Evolutionary conservation across 805 yeast species (phyloP), one percentile per base, ranked within the genome.

Genomic region (Zygosaccharomyces rouxii): DNA sequence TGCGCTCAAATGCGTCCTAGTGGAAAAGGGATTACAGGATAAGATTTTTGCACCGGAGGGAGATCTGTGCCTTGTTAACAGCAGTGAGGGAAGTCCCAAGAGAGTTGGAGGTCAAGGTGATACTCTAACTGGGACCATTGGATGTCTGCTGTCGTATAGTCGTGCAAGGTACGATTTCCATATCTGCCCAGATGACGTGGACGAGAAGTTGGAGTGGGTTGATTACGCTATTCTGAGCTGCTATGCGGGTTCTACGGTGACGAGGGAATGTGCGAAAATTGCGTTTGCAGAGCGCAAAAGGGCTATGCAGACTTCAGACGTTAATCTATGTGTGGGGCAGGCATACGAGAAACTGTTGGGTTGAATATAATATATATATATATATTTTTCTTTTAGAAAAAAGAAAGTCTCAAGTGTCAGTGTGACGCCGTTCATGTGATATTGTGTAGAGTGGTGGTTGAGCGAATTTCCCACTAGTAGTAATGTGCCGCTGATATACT

Each of bases 91-190:
- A 1, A 83, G 94, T 5, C 67, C 70, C 43, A 84, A 87, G 60
- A 74, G 99, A 46, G 95, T 87, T 6, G 97, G 97, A 10, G 99
- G 99, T 0, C 98, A 94, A 69, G 99, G 99, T 22, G 99, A 94
- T 59, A 86, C 97, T 0, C 66, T 94, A 35, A 79, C 92, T 0
- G 99, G 99, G 0, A 72, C 87, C 21, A 68, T 89, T n/a, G 89
- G 90, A 1, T 84, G 96, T 0, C 72, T 92, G 58, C 60, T 86
- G 29, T 86, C 88, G 4, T 92, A 96, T 95, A 80, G 86, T 5
- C 62, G 76, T 21, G 83, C 84, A 10, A 67, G 73, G n/a, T 84
- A 86, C 61, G 76, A 78, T 50, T 59, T 74, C 28, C 65, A 71
- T 2, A 58, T 83, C 1, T 87, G 95, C 90, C 58, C 64, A 7